Percentiles rank a stretch among this genome's conserved stretches.
phyloP scores from a whole-genome alignment of 768 basidiomycete genomes.

The Amanita muscaria region DNA sequence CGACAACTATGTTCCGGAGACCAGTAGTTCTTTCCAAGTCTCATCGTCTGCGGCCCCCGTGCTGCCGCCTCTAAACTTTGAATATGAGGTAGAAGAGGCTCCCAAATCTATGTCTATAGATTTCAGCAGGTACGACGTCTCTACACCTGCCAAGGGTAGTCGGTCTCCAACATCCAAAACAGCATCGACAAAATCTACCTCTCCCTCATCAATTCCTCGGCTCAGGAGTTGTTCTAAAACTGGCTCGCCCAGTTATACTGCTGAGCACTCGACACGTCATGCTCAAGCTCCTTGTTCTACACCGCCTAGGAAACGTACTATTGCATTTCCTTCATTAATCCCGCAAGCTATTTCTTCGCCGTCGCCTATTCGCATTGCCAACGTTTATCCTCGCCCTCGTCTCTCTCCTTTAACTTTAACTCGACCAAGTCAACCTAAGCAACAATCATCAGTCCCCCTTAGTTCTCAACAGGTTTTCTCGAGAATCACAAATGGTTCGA shows the following conservation, averaged over 20 bases:
- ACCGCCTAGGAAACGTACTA: slow-evolving; percentile 45
- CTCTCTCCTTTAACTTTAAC: slow-evolving; percentile 31
- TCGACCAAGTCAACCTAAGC: slow-evolving; percentile 35
- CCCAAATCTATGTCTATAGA: slow-evolving; percentile 25
- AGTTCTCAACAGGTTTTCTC: slow-evolving; percentile 9
- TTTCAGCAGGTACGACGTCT: slow-evolving; percentile 20
- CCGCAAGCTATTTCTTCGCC: slow-evolving; percentile 48
- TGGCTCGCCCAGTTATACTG: slow-evolving; percentile 4
- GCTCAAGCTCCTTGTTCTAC: slow-evolving; percentile 32
- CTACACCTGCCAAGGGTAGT: neutral
- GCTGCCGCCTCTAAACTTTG: slow-evolving; percentile 28
- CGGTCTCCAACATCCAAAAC: slow-evolving; percentile 12
- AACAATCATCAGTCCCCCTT: slow-evolving; percentile 19
- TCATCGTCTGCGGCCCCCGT: slow-evolving; percentile 23
- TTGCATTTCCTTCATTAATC: slow-evolving; percentile 44
- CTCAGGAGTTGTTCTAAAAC: slow-evolving; percentile 23
- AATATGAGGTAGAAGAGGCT: slow-evolving; percentile 20
- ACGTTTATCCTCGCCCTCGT: slow-evolving; percentile 23
- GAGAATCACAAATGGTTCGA: slow-evolving; percentile 50
- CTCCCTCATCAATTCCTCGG: slow-evolving; percentile 26
- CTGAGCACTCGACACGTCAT: neutral
- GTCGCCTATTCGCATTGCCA: slow-evolving; percentile 26
- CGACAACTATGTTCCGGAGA: too few species aligned
- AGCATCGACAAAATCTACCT: slow-evolving; percentile 16
- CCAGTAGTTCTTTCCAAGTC: slow-evolving; percentile 22